phyloP scores from a whole-genome alignment of 2,329 filamentous ascomycete species.

The Colletotrichum plurivorum region DNA sequence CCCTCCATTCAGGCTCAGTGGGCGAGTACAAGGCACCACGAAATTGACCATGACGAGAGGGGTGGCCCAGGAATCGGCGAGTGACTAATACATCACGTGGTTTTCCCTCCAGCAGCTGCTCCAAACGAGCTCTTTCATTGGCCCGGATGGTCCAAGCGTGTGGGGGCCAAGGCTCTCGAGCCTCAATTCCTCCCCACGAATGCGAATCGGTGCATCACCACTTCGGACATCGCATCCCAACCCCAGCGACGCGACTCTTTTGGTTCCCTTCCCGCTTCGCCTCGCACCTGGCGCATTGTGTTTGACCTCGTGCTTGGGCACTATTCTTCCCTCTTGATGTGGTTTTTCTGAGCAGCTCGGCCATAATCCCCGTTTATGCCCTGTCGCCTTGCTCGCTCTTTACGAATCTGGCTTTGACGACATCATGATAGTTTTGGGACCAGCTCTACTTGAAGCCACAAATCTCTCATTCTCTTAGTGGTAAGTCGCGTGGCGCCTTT shows the following conservation, averaged over 20 bases:
- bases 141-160: conserved; percentile 7
- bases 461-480: conserved; percentile 56
- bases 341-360: conserved; percentile 28
- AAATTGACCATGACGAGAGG: conserved; percentile 14
- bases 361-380: conserved; percentile 31
- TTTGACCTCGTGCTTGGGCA: conserved; percentile 32
- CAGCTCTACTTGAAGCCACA: conserved; percentile 48
- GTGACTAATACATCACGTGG: conserved; percentile 33
- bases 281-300: conserved; percentile 36
- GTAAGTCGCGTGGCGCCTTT: conserved; percentile 49
- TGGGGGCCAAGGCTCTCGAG: conserved; percentile 37
- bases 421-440: conserved; percentile 59
- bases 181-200: conserved; percentile 40
- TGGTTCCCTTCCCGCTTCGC: conserved; percentile 27
- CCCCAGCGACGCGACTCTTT: conserved; percentile 37
- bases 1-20: conserved; percentile 22
- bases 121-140: conserved; percentile 28
- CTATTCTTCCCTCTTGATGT: conserved; percentile 27
- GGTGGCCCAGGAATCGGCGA: conserved; percentile 1
- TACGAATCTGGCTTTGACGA: conserved; percentile 45
- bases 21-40: conserved; percentile 17
- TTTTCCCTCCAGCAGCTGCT: neutral
- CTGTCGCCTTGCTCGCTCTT: conserved; percentile 36
- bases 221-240: conserved; percentile 37
- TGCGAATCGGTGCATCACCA: conserved; percentile 40